phyloP scores from a whole-genome alignment of 495 filamentous ascomycete genomes.

The Neurospora hispaniola region DNA sequence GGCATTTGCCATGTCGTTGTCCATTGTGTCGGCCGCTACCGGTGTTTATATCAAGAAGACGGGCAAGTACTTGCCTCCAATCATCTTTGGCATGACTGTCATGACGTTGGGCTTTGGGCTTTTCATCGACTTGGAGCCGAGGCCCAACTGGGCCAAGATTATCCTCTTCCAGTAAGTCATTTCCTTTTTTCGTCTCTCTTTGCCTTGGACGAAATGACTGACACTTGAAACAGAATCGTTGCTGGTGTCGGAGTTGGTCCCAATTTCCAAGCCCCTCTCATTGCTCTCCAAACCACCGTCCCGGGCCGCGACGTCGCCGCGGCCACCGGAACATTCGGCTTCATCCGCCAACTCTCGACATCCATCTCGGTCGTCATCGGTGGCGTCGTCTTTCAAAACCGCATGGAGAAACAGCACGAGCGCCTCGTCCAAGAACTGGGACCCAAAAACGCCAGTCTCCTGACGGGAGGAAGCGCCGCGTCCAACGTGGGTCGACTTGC shows the following conservation, averaged over 20 bases:
- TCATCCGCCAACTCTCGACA: constrained; percentile 62
- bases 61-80: constrained; percentile 42
- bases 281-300: constrained; percentile 67
- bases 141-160: constrained; percentile 46
- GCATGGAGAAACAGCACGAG: constrained; percentile 36
- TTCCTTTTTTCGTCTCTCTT: neutral
- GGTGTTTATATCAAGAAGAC: constrained; percentile 70
- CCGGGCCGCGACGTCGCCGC: constrained; percentile 60
- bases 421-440: constrained; percentile 30
- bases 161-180: constrained; percentile 38
- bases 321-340: constrained; percentile 66
- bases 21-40: constrained; percentile 49
- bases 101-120: constrained; percentile 58
- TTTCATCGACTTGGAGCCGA: constrained; percentile 45
- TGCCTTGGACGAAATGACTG: neutral
- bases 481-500: constrained; percentile 47
- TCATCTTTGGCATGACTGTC: constrained; percentile 45
- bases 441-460: constrained; percentile 27
- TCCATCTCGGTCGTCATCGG: constrained; percentile 68
- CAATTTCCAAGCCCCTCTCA: constrained; percentile 64
- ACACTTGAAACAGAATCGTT: constrained; percentile 29
- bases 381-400: constrained; percentile 69
- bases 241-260: constrained; percentile 57
- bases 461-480: constrained; percentile 45
- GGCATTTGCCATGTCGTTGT: constrained; percentile 61